Conservation (phyloP, 192 early-diverging fungal species). For the Coemansia sp. region DNA sequence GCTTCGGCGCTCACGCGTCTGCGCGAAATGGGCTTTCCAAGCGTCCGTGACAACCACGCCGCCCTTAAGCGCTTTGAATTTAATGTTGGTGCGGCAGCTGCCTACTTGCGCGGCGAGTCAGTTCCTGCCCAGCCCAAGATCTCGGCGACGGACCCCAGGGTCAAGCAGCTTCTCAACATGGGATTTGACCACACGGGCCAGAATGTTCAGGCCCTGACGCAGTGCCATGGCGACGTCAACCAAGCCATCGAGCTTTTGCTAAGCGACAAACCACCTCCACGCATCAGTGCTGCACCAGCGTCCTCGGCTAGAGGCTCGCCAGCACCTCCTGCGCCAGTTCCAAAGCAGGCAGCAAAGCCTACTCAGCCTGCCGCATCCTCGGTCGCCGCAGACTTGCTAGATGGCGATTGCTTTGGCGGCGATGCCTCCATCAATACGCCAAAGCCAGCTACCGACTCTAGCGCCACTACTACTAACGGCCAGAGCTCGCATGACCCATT, state of each 20-base stretch:
- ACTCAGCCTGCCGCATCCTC: not conserved
- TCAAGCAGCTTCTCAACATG: constrained; percentile 62
- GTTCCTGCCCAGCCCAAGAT: constrained; percentile 15
- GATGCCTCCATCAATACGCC: not conserved
- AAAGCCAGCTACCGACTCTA: constrained; percentile 6
- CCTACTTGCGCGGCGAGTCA: constrained; percentile 60
- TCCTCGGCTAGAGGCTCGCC: constrained; percentile 3
- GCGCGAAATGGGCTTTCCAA: constrained; percentile 81
- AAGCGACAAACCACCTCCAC: constrained; percentile 41
- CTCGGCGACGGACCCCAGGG: constrained; percentile 53
- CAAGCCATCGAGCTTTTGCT: constrained; percentile 61
- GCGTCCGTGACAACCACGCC: constrained; percentile 61
- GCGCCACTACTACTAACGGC: constrained; percentile 4
- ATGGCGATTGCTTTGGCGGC: constrained; percentile 30
- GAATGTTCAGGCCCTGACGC: constrained; percentile 67
- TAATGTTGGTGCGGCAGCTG: constrained; percentile 71
- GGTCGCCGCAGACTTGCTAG: constrained; percentile 14
- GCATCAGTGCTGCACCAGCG: constrained; percentile 1
- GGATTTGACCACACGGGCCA: constrained; percentile 69
- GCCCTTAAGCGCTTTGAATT: constrained; percentile 70
- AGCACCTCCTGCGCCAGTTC: constrained; percentile 4
- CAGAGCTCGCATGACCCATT: constrained; percentile 38
- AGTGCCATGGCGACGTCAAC: constrained; percentile 72
- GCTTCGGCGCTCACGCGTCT: constrained; percentile 49
- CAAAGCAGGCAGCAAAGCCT: constrained; percentile 8